Conservation (phyloP, 1,284 basidiomycete genomes). For the Apiotrichum gamsii region DNA sequence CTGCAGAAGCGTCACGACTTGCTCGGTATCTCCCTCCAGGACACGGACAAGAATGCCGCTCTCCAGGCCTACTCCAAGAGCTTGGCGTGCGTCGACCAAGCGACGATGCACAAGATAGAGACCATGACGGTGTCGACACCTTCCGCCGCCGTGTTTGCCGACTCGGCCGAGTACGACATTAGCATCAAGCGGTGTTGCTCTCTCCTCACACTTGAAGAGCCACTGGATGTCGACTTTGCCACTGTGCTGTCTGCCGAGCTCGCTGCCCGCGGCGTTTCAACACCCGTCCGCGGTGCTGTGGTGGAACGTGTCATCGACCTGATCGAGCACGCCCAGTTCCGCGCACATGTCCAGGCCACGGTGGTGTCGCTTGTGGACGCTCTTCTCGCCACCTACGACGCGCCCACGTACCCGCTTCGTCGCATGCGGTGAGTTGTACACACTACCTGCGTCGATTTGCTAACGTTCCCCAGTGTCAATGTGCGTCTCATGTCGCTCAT, state of each 20-base stretch:
- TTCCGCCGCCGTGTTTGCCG: conserved; percentile 5
- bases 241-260: conserved; percentile 3
- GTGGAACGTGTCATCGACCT: conserved; percentile 26
- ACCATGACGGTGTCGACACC: background rate
- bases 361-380: conserved; percentile 23
- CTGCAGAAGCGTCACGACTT: conserved; percentile 62
- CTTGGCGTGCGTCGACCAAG: conserved; percentile 8
- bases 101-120: background rate
- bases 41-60: conserved; percentile 53
- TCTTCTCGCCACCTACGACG: conserved; percentile 28
- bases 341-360: conserved; percentile 23
- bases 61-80: conserved; percentile 17
- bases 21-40: conserved; percentile 66
- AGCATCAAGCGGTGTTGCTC: conserved; percentile 12
- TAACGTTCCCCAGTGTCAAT: conserved; percentile 12
- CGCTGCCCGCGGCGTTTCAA: background rate
- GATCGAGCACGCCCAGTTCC: conserved; percentile 21
- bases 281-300: conserved; percentile 17
- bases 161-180: conserved; percentile 8
- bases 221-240: conserved; percentile 1
- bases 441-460: background rate
- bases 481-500: conserved; percentile 14
- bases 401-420: conserved; percentile 26
- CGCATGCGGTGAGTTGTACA: conserved; percentile 25
- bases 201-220: conserved; percentile 9